A percentile compares a stretch with the other conserved stretches of the same genome.
Conservation (phyloP, 2,329 filamentous ascomycete genomes). For the Ilyonectria mors-panacis region DNA sequence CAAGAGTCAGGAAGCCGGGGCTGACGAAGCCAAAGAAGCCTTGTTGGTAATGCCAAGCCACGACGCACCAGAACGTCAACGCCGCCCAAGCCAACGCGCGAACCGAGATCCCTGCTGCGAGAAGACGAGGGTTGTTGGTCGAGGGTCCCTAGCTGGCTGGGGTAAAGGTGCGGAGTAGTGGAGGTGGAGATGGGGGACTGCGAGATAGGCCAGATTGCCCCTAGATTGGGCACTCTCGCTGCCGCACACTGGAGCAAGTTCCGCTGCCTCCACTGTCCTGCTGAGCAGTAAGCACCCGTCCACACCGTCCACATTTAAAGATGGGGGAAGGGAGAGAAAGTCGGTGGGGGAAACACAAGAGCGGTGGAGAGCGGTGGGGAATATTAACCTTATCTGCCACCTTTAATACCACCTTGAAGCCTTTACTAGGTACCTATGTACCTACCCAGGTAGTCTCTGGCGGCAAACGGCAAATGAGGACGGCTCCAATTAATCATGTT, state of each 20-base stretch:
- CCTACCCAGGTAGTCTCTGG: neutral
- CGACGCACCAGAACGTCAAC: neutral
- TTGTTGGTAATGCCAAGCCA: conserved; percentile 35
- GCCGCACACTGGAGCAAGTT: too few relatives aligned
- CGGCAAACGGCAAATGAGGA: neutral
- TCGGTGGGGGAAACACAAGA: conserved; percentile 9
- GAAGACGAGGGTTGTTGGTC: neutral
- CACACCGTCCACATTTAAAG: neutral
- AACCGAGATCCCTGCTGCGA: conserved; percentile 16
- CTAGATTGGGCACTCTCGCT: conserved; percentile 7
- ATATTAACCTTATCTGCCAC: conserved; percentile 35
- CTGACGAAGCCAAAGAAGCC: conserved; percentile 23
- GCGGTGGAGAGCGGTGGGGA: conserved; percentile 14
- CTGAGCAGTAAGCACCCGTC: neutral
- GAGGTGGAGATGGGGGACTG: conserved; percentile 32
- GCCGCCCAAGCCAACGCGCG: conserved; percentile 5
- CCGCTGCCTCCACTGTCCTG: neutral
- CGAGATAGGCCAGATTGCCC: conserved; percentile 30
- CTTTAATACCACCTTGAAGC: conserved; percentile 21
- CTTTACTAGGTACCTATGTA: neutral
- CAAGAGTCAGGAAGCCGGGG: conserved; percentile 30
- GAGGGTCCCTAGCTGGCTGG: conserved; percentile 22
- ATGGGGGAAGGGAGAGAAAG: neutral
- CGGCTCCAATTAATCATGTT: neutral
- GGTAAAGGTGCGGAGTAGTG: conserved; percentile 46